These are phyloP conservation scores for Caryopteris hybrid DNA, from an alignment of 305 asterid species.

Conservation along the genomic window DNA sequence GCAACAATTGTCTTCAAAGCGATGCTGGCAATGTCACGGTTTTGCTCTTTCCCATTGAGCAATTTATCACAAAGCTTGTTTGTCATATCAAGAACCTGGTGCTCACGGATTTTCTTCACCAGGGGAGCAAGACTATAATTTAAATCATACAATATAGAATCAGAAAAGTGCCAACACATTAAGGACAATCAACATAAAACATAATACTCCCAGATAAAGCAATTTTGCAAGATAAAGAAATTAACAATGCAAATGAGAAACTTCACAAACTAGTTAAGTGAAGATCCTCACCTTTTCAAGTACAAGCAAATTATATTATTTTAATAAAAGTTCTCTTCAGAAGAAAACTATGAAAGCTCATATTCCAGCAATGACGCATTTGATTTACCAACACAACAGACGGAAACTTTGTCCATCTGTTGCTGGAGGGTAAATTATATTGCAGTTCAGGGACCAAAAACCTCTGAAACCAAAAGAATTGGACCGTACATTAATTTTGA, in stretches of 20 bases:
- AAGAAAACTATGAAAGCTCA: not conserved
- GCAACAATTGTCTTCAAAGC: slow-evolving; percentile 96
- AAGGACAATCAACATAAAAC: not conserved
- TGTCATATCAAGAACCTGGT: slow-evolving; percentile 84
- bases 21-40: slow-evolving; percentile 95
- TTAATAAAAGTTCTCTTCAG: not conserved
- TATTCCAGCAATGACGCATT: not conserved
- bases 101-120: slow-evolving; percentile 89
- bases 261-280: not conserved
- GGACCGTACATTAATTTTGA: not conserved
- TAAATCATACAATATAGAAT: slow-evolving; percentile 11
- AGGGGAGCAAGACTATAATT: slow-evolving; percentile 81
- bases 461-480: not conserved
- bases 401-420: not conserved
- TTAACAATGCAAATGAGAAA: not conserved
- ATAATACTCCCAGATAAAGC: slow-evolving; percentile 5
- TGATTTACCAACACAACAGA: not conserved
- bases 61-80: slow-evolving; percentile 92
- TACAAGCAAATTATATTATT: not conserved
- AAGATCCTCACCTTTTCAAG: not conserved
- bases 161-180: slow-evolving; percentile 2
- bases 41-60: slow-evolving; percentile 90
- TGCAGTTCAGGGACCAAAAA: not conserved
- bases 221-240: not conserved
- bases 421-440: not conserved